Percentiles rank a stretch among this genome's conserved stretches.
phyloP scores from a whole-genome alignment of 441 rosid species.

The Eruca vesicaria region DNA sequence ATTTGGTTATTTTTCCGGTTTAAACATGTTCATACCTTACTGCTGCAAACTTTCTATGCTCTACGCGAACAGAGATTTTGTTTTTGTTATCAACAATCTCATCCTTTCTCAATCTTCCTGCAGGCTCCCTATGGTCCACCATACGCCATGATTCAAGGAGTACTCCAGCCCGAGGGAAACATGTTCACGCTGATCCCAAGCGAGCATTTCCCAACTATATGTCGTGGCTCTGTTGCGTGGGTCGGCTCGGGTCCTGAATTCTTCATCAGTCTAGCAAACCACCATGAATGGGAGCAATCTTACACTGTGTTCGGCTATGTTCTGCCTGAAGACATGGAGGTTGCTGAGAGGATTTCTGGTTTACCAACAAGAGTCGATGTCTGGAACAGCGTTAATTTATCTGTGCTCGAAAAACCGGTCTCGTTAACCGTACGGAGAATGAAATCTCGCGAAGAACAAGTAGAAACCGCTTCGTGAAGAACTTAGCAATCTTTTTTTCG shows the following conservation, averaged over 20 bases:
- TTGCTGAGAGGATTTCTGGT: slow-evolving; percentile 64
- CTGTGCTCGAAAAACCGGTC: slow-evolving; percentile 66
- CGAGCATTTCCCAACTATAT: slow-evolving; percentile 71
- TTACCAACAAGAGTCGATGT: slow-evolving; percentile 73
- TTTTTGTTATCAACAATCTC: not conserved
- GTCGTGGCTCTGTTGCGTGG: slow-evolving; percentile 91
- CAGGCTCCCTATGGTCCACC: slow-evolving; percentile 93
- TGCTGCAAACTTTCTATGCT: not conserved
- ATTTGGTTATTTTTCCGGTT: no score
- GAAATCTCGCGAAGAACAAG: slow-evolving; percentile 33
- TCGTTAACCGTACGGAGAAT: slow-evolving; percentile 55
- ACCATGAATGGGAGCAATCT: slow-evolving; percentile 71
- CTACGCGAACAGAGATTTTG: not conserved
- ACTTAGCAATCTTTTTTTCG: no score
- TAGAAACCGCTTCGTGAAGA: slow-evolving; percentile 18
- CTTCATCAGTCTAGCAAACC: slow-evolving; percentile 82
- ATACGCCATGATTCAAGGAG: slow-evolving; percentile 88
- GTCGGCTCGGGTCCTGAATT: slow-evolving; percentile 87
- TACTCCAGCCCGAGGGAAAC: slow-evolving; percentile 70
- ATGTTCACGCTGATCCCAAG: slow-evolving; percentile 50
- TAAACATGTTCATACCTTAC: not conserved
- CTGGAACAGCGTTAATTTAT: slow-evolving; percentile 75
- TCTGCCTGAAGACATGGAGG: slow-evolving; percentile 75
- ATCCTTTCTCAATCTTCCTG: not conserved
- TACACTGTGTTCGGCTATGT: slow-evolving; percentile 82